phyloP scores from a whole-genome alignment of 768 basidiomycete genomes.

The Clavulina sp. region DNA sequence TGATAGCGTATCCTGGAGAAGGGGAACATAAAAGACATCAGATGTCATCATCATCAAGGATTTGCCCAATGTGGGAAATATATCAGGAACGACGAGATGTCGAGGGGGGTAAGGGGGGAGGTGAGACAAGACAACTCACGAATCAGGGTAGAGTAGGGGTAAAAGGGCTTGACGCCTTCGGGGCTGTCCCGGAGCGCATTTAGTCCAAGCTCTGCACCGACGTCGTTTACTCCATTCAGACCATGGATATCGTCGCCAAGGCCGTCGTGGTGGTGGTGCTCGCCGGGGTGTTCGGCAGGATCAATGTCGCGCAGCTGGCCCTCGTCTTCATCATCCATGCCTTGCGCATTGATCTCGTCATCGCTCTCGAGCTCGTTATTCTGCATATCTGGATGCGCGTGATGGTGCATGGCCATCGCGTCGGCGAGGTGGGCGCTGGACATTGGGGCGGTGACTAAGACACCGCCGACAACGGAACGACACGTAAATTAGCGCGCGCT shows the following conservation, averaged over 20 bases:
- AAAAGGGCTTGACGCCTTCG: conserved; percentile 78
- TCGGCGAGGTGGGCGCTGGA: too few species aligned
- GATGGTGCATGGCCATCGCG: too few species aligned
- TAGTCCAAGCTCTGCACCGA: background rate
- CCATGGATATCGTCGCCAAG: background rate
- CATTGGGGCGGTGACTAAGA: too few species aligned
- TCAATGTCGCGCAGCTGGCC: too few species aligned
- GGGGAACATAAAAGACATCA: too few species aligned
- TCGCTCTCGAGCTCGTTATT: too few species aligned
- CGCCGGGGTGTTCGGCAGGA: background rate
- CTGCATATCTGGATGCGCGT: too few species aligned
- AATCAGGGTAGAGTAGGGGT: conserved; percentile 81
- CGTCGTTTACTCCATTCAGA: background rate
- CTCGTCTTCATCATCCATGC: too few species aligned
- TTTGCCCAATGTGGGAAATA: background rate
- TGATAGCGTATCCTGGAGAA: conserved; percentile 60
- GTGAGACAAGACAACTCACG: conserved; percentile 33
- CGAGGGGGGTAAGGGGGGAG: conserved; percentile 9
- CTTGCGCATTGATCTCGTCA: too few species aligned
- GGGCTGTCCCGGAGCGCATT: conserved; percentile 58
- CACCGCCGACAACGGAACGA: too few species aligned
- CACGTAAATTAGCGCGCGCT: too few species aligned
- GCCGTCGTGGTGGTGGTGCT: background rate
- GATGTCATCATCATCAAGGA: background rate
- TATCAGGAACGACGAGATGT: too few species aligned